Evolutionary conservation across 495 filamentous ascomycete species (phyloP).

Genomic region (Cercophora sp.): DNA sequence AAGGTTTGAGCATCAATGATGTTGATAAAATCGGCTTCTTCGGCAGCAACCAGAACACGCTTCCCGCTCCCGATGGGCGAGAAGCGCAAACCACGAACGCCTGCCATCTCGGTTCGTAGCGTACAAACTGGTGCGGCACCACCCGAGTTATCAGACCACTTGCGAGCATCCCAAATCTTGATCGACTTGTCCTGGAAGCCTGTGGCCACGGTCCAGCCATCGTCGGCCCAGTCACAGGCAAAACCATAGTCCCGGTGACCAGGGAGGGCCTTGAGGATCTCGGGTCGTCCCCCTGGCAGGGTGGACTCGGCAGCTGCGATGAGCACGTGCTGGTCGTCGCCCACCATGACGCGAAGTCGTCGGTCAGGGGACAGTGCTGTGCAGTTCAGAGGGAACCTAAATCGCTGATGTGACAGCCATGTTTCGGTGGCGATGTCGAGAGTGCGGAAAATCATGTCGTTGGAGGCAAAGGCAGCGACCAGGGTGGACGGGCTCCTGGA

Average conservation of each 20-base stretch:
- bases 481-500: slow-evolving; percentile 59
- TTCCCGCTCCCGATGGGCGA: slow-evolving; percentile 74
- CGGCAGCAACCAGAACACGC: slow-evolving; percentile 70
- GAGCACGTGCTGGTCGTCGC: slow-evolving; percentile 43
- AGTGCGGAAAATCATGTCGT: slow-evolving; percentile 71
- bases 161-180: slow-evolving; percentile 82
- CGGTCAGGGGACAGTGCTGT: slow-evolving; percentile 73
- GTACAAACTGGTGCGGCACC: slow-evolving; percentile 49
- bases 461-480: slow-evolving; percentile 74
- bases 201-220: slow-evolving; percentile 84
- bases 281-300: slow-evolving; percentile 26
- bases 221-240: slow-evolving; percentile 85
- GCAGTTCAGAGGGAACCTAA: slow-evolving; percentile 75
- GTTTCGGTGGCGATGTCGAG: slow-evolving; percentile 68
- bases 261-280: slow-evolving; percentile 49
- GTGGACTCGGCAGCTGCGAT: slow-evolving; percentile 46
- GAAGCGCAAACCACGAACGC: slow-evolving; percentile 73
- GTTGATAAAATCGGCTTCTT: slow-evolving; percentile 78
- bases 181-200: slow-evolving; percentile 84
- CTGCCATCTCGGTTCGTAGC: slow-evolving; percentile 71
- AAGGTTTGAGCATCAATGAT: slow-evolving; percentile 72
- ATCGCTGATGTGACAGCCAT: slow-evolving; percentile 57
- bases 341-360: slow-evolving; percentile 74
- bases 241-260: slow-evolving; percentile 83
- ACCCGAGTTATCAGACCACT: slow-evolving; percentile 53